Conservation (phyloP, 768 basidiomycete species). For the Sutorius australiensis region DNA sequence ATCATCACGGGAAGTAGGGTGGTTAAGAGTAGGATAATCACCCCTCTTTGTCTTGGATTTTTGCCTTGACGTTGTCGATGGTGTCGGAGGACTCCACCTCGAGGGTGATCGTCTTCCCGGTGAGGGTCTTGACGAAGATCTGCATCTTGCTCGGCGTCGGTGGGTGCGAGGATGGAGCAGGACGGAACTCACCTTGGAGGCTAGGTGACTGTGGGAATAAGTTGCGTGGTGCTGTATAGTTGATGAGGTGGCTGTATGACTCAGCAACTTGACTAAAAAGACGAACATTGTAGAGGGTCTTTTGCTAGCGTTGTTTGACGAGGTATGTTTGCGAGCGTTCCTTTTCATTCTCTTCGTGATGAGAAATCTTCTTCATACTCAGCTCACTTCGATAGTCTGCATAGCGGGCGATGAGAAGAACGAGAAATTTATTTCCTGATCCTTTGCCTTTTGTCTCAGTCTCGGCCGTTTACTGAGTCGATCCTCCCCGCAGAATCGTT, state of each 20-base stretch:
- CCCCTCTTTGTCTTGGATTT: slow-evolving; percentile 68
- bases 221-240: slow-evolving; percentile 29
- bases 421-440: slow-evolving; percentile 40
- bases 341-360: slow-evolving; percentile 14
- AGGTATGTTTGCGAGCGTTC: slow-evolving; percentile 4
- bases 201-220: slow-evolving; percentile 17
- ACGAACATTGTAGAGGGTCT: not conserved
- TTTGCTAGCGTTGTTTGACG: not conserved
- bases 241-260: slow-evolving; percentile 20
- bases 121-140: slow-evolving; percentile 88
- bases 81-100: slow-evolving; percentile 30
- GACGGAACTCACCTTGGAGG: not conserved
- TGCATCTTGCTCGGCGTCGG: slow-evolving; percentile 42
- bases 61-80: slow-evolving; percentile 28
- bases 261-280: not conserved
- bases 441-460: slow-evolving; percentile 1
- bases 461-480: slow-evolving; percentile 3
- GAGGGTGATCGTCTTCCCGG: slow-evolving; percentile 37
- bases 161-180: not conserved
- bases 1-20: not conserved
- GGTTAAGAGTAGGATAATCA: slow-evolving; percentile 19
- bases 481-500: not conserved
- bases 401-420: slow-evolving; percentile 51
- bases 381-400: slow-evolving; percentile 64
- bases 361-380: slow-evolving; percentile 44